phyloP scores from a whole-genome alignment of 2,329 filamentous ascomycete species.

The Aspergillus sp. region DNA sequence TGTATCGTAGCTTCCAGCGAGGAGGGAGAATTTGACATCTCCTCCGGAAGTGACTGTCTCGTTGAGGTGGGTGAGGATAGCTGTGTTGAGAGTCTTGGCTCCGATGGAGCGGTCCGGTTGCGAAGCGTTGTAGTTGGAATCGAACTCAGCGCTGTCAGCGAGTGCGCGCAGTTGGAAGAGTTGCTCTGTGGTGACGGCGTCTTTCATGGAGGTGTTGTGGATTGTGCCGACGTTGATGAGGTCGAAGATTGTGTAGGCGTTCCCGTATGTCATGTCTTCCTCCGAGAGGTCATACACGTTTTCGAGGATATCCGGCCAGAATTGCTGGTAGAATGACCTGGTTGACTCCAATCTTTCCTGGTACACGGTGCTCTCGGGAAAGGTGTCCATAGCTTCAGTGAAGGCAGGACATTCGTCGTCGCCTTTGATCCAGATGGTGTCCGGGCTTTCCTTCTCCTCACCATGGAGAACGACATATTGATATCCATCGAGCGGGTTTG shows the following conservation, averaged over 20 bases:
- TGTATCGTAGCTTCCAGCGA: constrained; percentile 59
- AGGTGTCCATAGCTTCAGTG: constrained; percentile 54
- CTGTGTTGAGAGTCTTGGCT: constrained; percentile 64
- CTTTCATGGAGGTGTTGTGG: constrained; percentile 49
- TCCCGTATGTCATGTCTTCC: constrained; percentile 53
- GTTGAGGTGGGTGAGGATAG: constrained; percentile 50
- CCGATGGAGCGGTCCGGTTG: constrained; percentile 45
- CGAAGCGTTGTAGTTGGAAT: constrained; percentile 70
- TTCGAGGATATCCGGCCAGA: constrained; percentile 51
- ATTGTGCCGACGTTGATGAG: constrained; percentile 59
- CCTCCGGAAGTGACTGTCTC: constrained; percentile 34
- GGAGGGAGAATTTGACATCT: constrained; percentile 44
- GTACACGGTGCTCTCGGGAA: constrained; percentile 53
- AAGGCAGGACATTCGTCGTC: constrained; percentile 31
- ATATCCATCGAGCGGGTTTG: constrained; percentile 71
- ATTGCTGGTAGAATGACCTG: constrained; percentile 49
- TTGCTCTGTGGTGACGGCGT: background rate
- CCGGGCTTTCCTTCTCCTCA: constrained; percentile 3
- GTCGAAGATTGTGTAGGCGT: constrained; percentile 63
- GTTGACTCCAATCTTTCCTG: constrained; percentile 47
- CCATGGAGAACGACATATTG: constrained; percentile 74
- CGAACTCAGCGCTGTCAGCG: constrained; percentile 75
- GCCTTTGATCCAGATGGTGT: constrained; percentile 12
- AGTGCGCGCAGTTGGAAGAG: constrained; percentile 65
- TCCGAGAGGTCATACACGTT: constrained; percentile 41